phyloP scores from a whole-genome alignment of 2,329 filamentous ascomycete genomes.

The Fusarium penzigii region DNA sequence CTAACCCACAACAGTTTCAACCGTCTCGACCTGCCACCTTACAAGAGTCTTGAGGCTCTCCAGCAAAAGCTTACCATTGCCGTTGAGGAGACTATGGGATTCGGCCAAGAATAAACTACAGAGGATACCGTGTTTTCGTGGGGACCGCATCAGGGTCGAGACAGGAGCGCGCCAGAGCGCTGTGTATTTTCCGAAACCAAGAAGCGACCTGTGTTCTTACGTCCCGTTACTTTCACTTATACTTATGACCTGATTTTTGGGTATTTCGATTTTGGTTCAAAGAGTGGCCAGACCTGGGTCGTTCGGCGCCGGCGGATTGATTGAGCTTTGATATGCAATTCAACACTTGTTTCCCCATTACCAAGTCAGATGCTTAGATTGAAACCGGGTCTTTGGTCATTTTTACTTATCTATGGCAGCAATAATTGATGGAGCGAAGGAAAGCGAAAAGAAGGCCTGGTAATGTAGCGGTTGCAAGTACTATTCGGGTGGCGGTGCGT shows the following conservation, averaged over 20 bases:
- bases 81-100: constrained; percentile 98
- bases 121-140: constrained; percentile 19
- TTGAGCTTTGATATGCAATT: constrained; percentile 29
- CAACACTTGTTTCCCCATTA: constrained; percentile 18
- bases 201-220: constrained; percentile 17
- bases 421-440: constrained; percentile 2
- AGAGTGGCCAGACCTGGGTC: constrained; percentile 33
- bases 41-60: constrained; percentile 83
- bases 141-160: constrained; percentile 12
- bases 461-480: too few species aligned
- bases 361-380: constrained; percentile 12
- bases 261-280: constrained; percentile 34
- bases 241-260: constrained; percentile 29
- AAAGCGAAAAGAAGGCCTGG: not conserved
- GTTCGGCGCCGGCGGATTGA: constrained; percentile 35
- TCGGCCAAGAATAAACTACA: constrained; percentile 82
- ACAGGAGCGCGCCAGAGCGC: constrained; percentile 9
- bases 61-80: constrained; percentile 92
- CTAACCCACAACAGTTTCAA: constrained; percentile 72
- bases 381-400: constrained; percentile 10
- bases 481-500: too few species aligned
- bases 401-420: too few species aligned
- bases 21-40: constrained; percentile 89
- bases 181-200: constrained; percentile 19
- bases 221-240: constrained; percentile 20